phyloP scores from a whole-genome alignment of 345 rosid species.

The Streptanthus diversifolius region DNA sequence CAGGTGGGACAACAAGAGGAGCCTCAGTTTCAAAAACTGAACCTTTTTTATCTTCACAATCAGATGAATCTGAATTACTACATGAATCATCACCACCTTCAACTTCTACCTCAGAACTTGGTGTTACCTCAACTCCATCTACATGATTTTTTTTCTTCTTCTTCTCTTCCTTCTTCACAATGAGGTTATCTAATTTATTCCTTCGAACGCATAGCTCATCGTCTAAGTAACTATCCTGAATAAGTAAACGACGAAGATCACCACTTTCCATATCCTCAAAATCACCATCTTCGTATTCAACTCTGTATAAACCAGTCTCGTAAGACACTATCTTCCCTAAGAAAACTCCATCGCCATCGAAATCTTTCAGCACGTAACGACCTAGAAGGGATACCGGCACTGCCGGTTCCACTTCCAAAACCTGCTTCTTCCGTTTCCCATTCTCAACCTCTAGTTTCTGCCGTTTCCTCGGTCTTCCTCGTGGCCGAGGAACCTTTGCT shows the following conservation, averaged over 20 bases:
- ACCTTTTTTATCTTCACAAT: constrained; percentile 37
- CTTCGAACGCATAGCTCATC: constrained; percentile 46
- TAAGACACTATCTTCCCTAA: constrained; percentile 69
- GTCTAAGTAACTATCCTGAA: constrained; percentile 45
- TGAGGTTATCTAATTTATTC: constrained; percentile 45
- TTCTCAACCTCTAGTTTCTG: constrained; percentile 41
- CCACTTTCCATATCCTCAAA: constrained; percentile 72
- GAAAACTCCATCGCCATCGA: constrained; percentile 41
- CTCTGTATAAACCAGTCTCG: constrained; percentile 70
- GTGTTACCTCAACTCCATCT: constrained; percentile 30
- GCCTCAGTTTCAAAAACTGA: constrained; percentile 38
- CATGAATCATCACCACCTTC: constrained; percentile 61
- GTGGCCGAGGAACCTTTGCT: constrained; percentile 41
- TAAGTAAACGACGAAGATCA: constrained; percentile 55
- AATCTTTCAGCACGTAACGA: constrained; percentile 64
- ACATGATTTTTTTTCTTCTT: constrained; percentile 34
- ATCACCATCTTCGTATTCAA: constrained; percentile 83
- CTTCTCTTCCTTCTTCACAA: constrained; percentile 42
- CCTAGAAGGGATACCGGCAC: constrained; percentile 62
- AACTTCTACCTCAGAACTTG: constrained; percentile 17
- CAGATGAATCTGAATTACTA: constrained; percentile 61
- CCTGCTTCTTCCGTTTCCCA: constrained; percentile 42
- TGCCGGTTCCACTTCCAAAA: constrained; percentile 39
- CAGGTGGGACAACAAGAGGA: constrained; percentile 41
- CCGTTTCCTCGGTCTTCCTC: constrained; percentile 74